Evolutionary conservation across 306 rosid genomes (phyloP).

Genomic region (Hippophae gyantsensis): DNA sequence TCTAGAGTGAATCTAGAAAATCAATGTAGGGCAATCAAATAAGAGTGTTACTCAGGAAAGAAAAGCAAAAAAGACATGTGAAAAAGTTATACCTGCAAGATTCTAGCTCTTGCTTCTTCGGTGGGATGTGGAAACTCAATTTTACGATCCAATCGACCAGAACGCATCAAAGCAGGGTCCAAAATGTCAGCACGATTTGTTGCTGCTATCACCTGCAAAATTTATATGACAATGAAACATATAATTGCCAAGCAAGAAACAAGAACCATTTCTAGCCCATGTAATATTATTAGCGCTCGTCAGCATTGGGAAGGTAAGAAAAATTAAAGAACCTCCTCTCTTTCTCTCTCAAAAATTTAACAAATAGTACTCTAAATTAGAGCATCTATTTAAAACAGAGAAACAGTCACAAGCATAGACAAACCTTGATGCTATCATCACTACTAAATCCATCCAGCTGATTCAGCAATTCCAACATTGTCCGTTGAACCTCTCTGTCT

Average conservation of each 20-base stretch:
- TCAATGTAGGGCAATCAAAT: too few relatives aligned
- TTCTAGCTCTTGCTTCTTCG: slow-evolving; percentile 93
- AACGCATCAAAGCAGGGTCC: slow-evolving; percentile 97
- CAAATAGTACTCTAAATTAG: too few relatives aligned
- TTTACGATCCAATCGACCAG: slow-evolving; percentile 96
- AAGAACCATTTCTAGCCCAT: background rate
- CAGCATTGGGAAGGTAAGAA: too few relatives aligned
- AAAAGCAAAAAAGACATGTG: background rate
- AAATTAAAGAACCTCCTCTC: too few relatives aligned
- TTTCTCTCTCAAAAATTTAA: too few relatives aligned
- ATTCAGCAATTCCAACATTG: slow-evolving; percentile 90
- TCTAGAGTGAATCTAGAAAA: slow-evolving; percentile 72
- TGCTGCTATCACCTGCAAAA: slow-evolving; percentile 83
- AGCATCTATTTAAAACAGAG: too few relatives aligned
- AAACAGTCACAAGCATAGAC: background rate
- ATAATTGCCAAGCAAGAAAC: background rate
- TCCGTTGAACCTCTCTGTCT: slow-evolving; percentile 94
- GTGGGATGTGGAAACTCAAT: slow-evolving; percentile 96
- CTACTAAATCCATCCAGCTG: slow-evolving; percentile 96
- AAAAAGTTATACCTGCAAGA: slow-evolving; percentile 57
- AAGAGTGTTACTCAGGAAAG: background rate
- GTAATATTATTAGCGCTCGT: background rate
- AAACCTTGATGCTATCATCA: slow-evolving; percentile 88
- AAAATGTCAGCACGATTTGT: slow-evolving; percentile 97
- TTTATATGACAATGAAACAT: slow-evolving; percentile 1